A percentile compares a stretch with the other conserved stretches of the same genome.
phyloP scores from a whole-genome alignment of 768 basidiomycete genomes.

The Serendipita indica region DNA sequence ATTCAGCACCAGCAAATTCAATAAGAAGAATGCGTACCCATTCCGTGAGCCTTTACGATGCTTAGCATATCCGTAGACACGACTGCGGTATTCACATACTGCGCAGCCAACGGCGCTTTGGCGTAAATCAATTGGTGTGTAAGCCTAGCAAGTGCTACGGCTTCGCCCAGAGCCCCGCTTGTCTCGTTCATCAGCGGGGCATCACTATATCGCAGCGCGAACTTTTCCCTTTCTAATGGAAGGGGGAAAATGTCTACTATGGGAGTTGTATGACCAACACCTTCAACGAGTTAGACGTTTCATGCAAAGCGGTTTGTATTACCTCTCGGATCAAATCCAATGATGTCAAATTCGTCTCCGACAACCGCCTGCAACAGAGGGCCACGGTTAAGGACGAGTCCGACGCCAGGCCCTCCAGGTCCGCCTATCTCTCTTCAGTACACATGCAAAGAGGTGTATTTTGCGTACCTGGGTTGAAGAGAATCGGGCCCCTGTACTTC shows the following conservation, averaged over 20 bases:
- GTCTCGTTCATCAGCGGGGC: not conserved
- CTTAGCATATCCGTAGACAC: constrained; percentile 17
- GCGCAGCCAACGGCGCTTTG: not conserved
- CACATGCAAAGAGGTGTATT: not conserved
- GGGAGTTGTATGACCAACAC: not conserved
- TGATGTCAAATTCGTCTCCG: constrained; percentile 32
- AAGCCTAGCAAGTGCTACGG: not conserved
- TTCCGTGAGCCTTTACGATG: constrained; percentile 14
- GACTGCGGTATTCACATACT: constrained; percentile 10
- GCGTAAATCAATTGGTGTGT: not conserved
- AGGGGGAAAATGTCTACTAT: not conserved
- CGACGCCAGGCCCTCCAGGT: constrained; percentile 33
- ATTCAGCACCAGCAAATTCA: not conserved
- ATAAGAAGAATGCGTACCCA: not conserved
- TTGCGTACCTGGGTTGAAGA: constrained; percentile 27
- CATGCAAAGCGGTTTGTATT: not conserved
- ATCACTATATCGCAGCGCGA: not conserved
- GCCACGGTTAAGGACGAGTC: constrained; percentile 18
- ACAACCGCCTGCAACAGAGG: constrained; percentile 21
- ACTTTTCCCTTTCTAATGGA: not conserved
- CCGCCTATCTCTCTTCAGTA: constrained; percentile 23
- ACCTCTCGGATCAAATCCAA: constrained; percentile 37
- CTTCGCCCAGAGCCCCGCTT: not conserved
- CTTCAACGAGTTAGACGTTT: not conserved
- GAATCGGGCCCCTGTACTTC: constrained; percentile 30